Conservation (phyloP, 2,329 filamentous ascomycete species). For the Colletotrichum orbiculare region DNA sequence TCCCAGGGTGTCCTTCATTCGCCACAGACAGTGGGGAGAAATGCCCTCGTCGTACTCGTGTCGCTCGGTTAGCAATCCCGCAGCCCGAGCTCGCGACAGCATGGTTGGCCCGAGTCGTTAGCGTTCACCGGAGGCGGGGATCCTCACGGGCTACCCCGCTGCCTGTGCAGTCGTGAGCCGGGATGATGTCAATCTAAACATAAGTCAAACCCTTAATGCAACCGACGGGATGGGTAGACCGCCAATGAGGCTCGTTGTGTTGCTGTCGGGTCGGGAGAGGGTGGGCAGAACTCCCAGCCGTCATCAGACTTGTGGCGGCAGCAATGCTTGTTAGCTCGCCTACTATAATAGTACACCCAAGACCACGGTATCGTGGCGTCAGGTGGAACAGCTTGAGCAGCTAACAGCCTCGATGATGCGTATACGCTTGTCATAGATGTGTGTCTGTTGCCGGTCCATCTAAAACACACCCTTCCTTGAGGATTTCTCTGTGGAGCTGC, state of each 20-base stretch:
- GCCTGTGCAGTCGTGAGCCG: neutral
- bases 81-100: neutral
- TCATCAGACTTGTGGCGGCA: neutral
- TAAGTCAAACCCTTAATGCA: neutral
- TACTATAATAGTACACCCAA: too few relatives aligned
- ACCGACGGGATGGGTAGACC: neutral
- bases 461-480: too few relatives aligned
- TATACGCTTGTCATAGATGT: too few relatives aligned
- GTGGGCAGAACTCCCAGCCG: neutral
- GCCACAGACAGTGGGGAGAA: neutral
- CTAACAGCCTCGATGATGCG: too few relatives aligned
- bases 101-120: neutral
- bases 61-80: neutral
- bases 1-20: neutral
- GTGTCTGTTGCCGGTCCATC: too few relatives aligned
- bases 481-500: too few relatives aligned
- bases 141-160: neutral
- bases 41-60: neutral
- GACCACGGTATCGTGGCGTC: too few relatives aligned
- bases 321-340: too few relatives aligned
- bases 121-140: neutral
- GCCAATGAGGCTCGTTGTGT: neutral
- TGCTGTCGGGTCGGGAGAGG: neutral
- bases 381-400: too few relatives aligned
- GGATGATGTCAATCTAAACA: conserved; percentile 6